Evolutionary conservation across 164 flowering plant species (phyloP), one percentile per base, ranked within the genome.

Genomic region (Saururus chinensis): DNA sequence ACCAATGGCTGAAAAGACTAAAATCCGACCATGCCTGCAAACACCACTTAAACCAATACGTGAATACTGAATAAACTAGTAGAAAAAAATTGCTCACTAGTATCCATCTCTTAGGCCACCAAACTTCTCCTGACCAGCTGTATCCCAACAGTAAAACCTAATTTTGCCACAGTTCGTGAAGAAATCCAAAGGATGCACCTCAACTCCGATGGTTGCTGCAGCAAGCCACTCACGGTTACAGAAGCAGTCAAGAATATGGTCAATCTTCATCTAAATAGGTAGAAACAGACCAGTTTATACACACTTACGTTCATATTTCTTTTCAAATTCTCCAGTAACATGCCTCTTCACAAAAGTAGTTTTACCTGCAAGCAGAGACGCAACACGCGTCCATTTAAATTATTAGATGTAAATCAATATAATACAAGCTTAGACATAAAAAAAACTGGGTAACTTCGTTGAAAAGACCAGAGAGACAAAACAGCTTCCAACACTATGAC

Each of bases 101-200:
- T 84, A 84, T 54, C 88, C 88, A 73, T 84, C 88, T 57, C 88
- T 65, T 11, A 84, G 79, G 64, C 86, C 88, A 57, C 88, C 88
- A 54, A 81, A 81, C 53, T 80, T 81, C 76, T 84, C 86, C 61
- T 84, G 88, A 1, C 88, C 88, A 56, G 88, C 88, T 19, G 88
- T 84, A 70, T 84, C 88, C 88, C 88, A 84, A 66, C 88, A 84
- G 67, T 84, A 80, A 62, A 81, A 81, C 19, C 88, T 70, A 59
- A 84, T 80, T 56, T 75, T 75, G 0, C 88, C 88, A 53, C 85
- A 78, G 58, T 84, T 84, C 0, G 88, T 84, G 63, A 67, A 75
- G 79, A 84, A 84, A 63, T 84, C 88, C 66, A 84, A 65, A 0
- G 88, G 88, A 70, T 84, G 85, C 67, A 84, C 84, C 64, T 84